A percentile compares a stretch with the other conserved stretches of the same genome.
Evolutionary conservation across 305 asterid genomes (phyloP).

Genomic region (Fraxinus baroniana): DNA sequence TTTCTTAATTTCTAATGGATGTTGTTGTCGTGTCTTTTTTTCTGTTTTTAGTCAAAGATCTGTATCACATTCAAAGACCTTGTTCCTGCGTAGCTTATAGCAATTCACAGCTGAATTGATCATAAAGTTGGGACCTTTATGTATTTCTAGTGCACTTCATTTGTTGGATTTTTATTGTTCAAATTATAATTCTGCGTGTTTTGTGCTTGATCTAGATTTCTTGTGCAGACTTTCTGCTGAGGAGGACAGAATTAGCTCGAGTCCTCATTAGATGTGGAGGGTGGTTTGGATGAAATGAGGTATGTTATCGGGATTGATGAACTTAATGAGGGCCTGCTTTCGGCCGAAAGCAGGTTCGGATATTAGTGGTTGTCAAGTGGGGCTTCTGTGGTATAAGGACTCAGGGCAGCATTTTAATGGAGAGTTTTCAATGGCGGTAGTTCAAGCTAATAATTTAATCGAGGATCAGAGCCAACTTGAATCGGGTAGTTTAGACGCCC

Average conservation of each 20-base stretch:
- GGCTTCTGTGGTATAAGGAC: slow-evolving; percentile 58
- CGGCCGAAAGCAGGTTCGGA: slow-evolving; percentile 46
- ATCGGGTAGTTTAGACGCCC: slow-evolving; percentile 43
- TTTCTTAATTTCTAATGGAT: slow-evolving; percentile 20
- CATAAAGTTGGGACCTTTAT: not conserved
- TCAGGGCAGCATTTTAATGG: slow-evolving; percentile 48
- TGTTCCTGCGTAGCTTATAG: not conserved
- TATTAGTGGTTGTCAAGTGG: slow-evolving; percentile 42
- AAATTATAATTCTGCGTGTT: slow-evolving; percentile 7
- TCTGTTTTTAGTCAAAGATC: slow-evolving; percentile 3
- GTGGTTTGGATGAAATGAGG: slow-evolving; percentile 57
- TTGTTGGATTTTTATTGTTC: not conserved
- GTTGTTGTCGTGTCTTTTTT: not conserved
- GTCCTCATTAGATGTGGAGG: slow-evolving; percentile 38
- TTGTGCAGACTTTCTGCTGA: not conserved
- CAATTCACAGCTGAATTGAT: not conserved
- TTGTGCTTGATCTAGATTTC: slow-evolving; percentile 8
- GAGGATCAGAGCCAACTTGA: slow-evolving; percentile 62
- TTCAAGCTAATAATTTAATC: slow-evolving; percentile 54
- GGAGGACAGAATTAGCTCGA: not conserved
- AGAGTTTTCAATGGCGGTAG: slow-evolving; percentile 60
- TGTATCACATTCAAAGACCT: not conserved
- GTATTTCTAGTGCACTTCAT: not conserved
- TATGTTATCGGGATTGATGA: slow-evolving; percentile 53
- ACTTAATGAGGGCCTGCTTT: slow-evolving; percentile 49